A percentile compares a stretch with the other conserved stretches of the same genome.
Conservation (phyloP, 1,284 basidiomycete species). For the Cutaneotrichosporon sp. region DNA sequence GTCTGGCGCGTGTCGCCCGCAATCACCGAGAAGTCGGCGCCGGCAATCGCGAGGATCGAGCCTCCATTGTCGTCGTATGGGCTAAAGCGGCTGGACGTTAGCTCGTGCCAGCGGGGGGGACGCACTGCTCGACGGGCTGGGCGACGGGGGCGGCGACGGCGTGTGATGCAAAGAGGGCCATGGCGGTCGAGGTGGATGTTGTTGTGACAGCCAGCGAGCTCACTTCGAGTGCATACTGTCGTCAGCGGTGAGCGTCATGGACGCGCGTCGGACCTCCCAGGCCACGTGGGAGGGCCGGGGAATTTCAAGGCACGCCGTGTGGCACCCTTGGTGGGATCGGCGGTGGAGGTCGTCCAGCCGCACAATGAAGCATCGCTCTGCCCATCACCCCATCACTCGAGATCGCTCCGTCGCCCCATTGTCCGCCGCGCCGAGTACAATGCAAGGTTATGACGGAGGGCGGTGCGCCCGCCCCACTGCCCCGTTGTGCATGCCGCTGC, state of each 20-base stretch:
- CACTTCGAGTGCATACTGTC: slow-evolving; percentile 7
- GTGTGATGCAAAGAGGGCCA: slow-evolving; percentile 42
- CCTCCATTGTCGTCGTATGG: slow-evolving; percentile 90
- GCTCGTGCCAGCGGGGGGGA: neutral
- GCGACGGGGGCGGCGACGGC: slow-evolving; percentile 30
- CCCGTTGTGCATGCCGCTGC: neutral
- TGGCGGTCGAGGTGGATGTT: slow-evolving; percentile 21
- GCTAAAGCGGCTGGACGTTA: slow-evolving; percentile 62
- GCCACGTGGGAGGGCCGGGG: slow-evolving; percentile 18
- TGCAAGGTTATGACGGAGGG: neutral
- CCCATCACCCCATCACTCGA: slow-evolving; percentile 4
- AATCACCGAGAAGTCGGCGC: slow-evolving; percentile 85
- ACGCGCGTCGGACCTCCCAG: slow-evolving; percentile 21
- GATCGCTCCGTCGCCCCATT: neutral
- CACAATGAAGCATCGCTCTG: neutral
- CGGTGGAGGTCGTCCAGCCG: slow-evolving; percentile 3
- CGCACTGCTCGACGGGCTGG: slow-evolving; percentile 49
- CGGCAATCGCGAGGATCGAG: slow-evolving; percentile 91
- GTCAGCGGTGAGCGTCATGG: slow-evolving; percentile 15
- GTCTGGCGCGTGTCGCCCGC: slow-evolving; percentile 93
- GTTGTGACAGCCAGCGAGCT: neutral
- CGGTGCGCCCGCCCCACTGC: neutral
- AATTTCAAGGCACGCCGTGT: slow-evolving; percentile 4
- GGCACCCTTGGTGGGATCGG: neutral
- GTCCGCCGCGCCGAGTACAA: neutral